phyloP scores from a whole-genome alignment of 768 basidiomycete species.

The Mycena capillaripes region DNA sequence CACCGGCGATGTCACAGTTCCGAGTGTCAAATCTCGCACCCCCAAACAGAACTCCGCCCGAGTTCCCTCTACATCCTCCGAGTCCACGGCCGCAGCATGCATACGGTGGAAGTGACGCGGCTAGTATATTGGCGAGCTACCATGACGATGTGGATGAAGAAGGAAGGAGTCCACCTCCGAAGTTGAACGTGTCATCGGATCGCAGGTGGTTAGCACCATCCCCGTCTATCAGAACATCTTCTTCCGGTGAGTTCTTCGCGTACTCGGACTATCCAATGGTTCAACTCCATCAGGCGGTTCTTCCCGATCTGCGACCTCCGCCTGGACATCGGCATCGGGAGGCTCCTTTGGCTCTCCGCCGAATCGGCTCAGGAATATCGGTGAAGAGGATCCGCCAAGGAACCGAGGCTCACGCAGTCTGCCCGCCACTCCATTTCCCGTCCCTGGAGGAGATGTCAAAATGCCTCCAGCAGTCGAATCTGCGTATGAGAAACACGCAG shows the following conservation, averaged over 20 bases:
- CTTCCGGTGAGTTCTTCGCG: slow-evolving; percentile 32
- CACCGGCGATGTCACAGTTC: slow-evolving; percentile 18
- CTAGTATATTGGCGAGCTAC: slow-evolving; percentile 5
- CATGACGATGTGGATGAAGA: slow-evolving; percentile 21
- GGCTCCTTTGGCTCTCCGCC: no score
- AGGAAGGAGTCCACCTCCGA: background rate
- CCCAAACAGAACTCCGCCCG: background rate
- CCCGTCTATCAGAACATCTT: slow-evolving; percentile 29
- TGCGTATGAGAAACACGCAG: background rate
- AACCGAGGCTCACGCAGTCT: background rate
- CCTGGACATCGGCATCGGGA: background rate
- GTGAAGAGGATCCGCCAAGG: slow-evolving; percentile 16
- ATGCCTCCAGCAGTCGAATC: background rate
- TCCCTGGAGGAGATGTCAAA: slow-evolving; percentile 11
- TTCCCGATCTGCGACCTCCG: slow-evolving; percentile 24
- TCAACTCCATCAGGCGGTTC: slow-evolving; percentile 5
- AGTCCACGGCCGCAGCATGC: slow-evolving; percentile 2
- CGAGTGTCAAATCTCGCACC: background rate
- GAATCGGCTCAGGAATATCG: slow-evolving; percentile 1
- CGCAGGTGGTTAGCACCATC: slow-evolving; percentile 17
- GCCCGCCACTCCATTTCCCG: background rate
- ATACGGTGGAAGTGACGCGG: slow-evolving; percentile 4
- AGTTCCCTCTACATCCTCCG: no score
- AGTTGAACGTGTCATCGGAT: background rate
- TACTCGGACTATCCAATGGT: no score